Evolutionary conservation across 2,329 filamentous ascomycete genomes (phyloP).

Genomic region (Diaporthe sp.): DNA sequence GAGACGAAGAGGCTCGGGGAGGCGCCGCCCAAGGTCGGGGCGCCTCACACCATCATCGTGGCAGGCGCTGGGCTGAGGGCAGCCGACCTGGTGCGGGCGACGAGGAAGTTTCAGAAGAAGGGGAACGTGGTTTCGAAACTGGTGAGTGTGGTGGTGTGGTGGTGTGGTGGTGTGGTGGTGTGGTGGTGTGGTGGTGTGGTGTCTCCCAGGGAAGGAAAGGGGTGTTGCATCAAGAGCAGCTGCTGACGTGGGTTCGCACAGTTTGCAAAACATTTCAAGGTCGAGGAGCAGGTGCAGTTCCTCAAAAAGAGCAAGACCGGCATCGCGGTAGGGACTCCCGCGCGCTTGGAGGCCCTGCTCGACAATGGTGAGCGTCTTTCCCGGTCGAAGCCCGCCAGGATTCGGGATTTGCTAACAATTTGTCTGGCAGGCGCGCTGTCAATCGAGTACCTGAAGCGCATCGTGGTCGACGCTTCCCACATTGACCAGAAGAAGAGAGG

Average conservation of each 20-base stretch:
- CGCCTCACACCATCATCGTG: conserved; percentile 90
- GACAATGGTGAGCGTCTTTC: conserved; percentile 73
- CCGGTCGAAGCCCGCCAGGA: background rate
- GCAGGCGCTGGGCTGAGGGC: conserved; percentile 86
- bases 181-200: conserved; percentile 60
- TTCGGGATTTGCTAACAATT: conserved; percentile 33
- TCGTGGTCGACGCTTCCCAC: conserved; percentile 78
- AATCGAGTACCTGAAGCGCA: conserved; percentile 34
- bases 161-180: conserved; percentile 56
- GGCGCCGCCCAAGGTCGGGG: conserved; percentile 74
- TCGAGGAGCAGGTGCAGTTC: conserved; percentile 84
- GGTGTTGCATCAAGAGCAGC: background rate
- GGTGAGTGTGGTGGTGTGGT: conserved; percentile 47
- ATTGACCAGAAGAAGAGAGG: conserved; percentile 95
- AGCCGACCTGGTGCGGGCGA: conserved; percentile 81
- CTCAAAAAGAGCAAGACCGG: conserved; percentile 78
- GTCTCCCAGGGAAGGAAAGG: too few relatives aligned
- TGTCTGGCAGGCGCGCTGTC: conserved; percentile 28
- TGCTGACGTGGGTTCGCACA: conserved; percentile 42
- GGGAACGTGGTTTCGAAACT: conserved; percentile 85
- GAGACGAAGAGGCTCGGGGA: conserved; percentile 67
- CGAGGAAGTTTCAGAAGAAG: conserved; percentile 84
- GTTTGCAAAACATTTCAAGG: conserved; percentile 98
- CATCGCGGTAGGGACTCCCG: conserved; percentile 90
- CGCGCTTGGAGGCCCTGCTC: conserved; percentile 82